Evolutionary conservation across 495 filamentous ascomycete species (phyloP).

Genomic region (Pseudoneurospora amorphoporcata): DNA sequence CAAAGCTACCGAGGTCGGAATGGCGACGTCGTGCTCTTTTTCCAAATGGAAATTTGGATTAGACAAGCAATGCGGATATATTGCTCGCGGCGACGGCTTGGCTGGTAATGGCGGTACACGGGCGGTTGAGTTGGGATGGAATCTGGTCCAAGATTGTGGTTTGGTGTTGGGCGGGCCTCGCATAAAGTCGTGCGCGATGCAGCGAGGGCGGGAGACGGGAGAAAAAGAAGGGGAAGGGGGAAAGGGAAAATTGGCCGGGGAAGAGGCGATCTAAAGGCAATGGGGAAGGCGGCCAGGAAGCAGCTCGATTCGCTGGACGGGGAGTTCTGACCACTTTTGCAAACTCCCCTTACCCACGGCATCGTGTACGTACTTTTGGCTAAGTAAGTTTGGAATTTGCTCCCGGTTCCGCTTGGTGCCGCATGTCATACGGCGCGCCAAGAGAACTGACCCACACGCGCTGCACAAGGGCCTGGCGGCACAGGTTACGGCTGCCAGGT

Average conservation of each 20-base stretch:
- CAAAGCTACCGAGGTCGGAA: not conserved
- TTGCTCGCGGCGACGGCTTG: not conserved
- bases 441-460: not conserved
- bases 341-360: constrained; percentile 12
- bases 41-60: not conserved
- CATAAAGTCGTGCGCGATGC: not conserved
- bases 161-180: not conserved
- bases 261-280: constrained; percentile 17
- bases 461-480: not conserved
- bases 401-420: not conserved
- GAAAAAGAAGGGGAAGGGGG: constrained; percentile 13
- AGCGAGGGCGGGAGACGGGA: constrained; percentile 4
- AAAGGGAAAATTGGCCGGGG: constrained; percentile 20
- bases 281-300: constrained; percentile 4
- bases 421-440: not conserved
- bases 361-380: not conserved
- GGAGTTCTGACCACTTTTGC: not conserved
- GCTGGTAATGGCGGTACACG: not conserved
- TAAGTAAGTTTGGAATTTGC: not conserved
- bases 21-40: not conserved
- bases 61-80: not conserved
- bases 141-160: not conserved
- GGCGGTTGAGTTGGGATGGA: not conserved
- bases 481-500: not conserved
- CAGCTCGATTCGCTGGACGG: not conserved